Evolutionary conservation across 73 alveolate species (phyloP), one percentile per base, ranked within the genome.

Genomic region (Paramecium octaurelia): DNA sequence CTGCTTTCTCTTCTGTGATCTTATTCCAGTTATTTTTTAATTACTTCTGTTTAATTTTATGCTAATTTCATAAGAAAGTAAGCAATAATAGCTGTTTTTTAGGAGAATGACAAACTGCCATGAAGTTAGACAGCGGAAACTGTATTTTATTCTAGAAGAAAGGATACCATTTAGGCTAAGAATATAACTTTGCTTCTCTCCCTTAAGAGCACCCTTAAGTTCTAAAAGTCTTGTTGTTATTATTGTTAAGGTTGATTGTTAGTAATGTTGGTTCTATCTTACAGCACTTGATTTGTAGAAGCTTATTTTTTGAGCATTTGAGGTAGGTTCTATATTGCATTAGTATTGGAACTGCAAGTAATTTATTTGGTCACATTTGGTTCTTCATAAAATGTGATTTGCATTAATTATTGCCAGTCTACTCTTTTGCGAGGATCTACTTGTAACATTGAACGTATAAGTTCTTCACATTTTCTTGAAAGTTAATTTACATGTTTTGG

Each of bases 401-500:
- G 83, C 70, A 89, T 44, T 24, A 89, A 58, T 83, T 89, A 57
- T 46, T 70, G 36, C 94, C 94, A 89, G 43, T 89, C 94, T 1
- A 64, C 60, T 48, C 94, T 77, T 38, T 71, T 89, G 27, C 94
- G 75, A n/a, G 88, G 88, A 89, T 89, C 94, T 23, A 89, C 94
- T 18, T 70, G 42, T 27, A 89, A 83, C 94, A 89, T 89, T 8
- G 94, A 58, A 7, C 94, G 75, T 44, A 89, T 54, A 42, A 89
- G 42, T 12, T 89, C 94, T 29, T 89, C 94, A 89, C 92, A 77
- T 40, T 89, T 89, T 71, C 88, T 89, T 34, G 94, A 89, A 16
- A 89, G 24, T 70, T 89, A 16, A 89, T 89, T 89, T 12, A 89
- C 77, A 71, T 89, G 88, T 29, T 85, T 77, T 21, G 94, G 94